Conservation (phyloP, 1,139 yeast genomes). For the Yamadazyma taylorii region DNA sequence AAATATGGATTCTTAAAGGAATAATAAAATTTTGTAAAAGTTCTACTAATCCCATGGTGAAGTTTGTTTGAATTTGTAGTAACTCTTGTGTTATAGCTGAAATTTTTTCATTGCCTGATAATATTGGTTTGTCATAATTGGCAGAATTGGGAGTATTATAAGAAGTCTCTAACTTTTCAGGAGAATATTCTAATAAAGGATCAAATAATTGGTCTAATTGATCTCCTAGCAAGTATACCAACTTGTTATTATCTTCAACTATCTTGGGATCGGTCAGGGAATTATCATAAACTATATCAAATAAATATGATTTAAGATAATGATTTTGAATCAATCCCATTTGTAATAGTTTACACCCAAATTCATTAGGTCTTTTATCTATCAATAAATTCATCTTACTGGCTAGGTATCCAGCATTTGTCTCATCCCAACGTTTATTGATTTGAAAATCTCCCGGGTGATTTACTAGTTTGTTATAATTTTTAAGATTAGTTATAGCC, state of each 20-base stretch:
- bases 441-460: constrained; percentile 25
- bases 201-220: constrained; percentile 88
- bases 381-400: constrained; percentile 54
- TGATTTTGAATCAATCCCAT: constrained; percentile 65
- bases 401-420: constrained; percentile 76
- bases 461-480: constrained; percentile 56
- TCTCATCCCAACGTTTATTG: constrained; percentile 59
- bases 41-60: constrained; percentile 68
- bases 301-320: constrained; percentile 50
- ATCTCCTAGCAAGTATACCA: constrained; percentile 76
- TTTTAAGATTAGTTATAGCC: constrained; percentile 71
- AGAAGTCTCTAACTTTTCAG: constrained; percentile 73
- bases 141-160: constrained; percentile 52
- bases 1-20: constrained; percentile 71
- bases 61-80: constrained; percentile 67
- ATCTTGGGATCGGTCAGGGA: constrained; percentile 20
- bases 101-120: constrained; percentile 14
- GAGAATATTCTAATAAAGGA: constrained; percentile 87
- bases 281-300: constrained; percentile 73
- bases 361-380: constrained; percentile 50
- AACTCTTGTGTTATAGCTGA: constrained; percentile 56
- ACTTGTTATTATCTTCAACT: constrained; percentile 65
- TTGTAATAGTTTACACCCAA: constrained; percentile 52
- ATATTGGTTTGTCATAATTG: constrained; percentile 14
- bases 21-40: constrained; percentile 76